Evolutionary conservation across 2,329 filamentous ascomycete species (phyloP).

Genomic region (Fusarium hostae): DNA sequence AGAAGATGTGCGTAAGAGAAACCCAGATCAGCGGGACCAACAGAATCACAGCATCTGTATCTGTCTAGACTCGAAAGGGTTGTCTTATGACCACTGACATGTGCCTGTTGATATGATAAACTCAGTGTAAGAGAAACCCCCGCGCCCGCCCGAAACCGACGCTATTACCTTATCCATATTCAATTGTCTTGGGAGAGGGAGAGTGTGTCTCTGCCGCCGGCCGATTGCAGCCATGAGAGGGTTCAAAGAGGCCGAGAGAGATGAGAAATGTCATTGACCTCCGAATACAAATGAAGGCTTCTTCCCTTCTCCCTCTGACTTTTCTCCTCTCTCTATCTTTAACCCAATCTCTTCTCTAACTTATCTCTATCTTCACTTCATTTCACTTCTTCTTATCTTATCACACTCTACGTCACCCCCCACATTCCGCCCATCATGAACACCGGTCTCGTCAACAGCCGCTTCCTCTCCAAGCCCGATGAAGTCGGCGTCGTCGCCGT

Average conservation of each 20-base stretch:
- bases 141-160: conserved; percentile 31
- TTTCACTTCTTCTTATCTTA: conserved; percentile 13
- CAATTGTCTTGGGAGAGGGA: conserved; percentile 15
- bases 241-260: conserved; percentile 23
- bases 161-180: conserved; percentile 43
- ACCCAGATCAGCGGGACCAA: conserved; percentile 35
- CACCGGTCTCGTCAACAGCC: conserved; percentile 67
- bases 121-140: conserved; percentile 28
- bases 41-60: conserved; percentile 2
- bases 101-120: not conserved
- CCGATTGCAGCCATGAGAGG: conserved; percentile 43
- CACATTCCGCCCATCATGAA: conserved; percentile 54
- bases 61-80: conserved; percentile 22
- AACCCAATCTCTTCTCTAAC: not conserved
- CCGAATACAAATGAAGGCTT: conserved; percentile 38
- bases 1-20: conserved; percentile 35
- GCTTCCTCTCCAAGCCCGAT: conserved; percentile 82
- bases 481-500: conserved; percentile 94
- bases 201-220: conserved; percentile 34
- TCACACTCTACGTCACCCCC: conserved; percentile 43
- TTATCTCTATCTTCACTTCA: not conserved
- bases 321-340: not conserved
- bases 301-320: conserved; percentile 5
- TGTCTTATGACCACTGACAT: conserved; percentile 36
- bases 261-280: conserved; percentile 24